A percentile compares a stretch with the other conserved stretches of the same genome.
phyloP scores from a whole-genome alignment of 148 eudicot species.

The Linanthus parryae region DNA sequence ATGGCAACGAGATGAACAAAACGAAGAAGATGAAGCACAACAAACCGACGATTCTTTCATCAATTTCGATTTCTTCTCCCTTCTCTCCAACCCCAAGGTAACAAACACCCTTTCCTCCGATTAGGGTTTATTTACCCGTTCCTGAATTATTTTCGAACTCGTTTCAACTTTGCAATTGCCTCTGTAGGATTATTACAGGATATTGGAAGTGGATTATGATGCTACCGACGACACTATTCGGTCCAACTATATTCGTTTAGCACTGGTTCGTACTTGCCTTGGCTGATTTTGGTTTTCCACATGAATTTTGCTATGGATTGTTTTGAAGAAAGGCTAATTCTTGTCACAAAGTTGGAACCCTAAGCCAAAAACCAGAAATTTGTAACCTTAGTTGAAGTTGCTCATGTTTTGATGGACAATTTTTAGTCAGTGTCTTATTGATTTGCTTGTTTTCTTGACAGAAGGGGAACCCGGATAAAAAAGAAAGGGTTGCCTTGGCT shows the following conservation, averaged over 20 bases:
- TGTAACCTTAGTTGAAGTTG: too few species aligned
- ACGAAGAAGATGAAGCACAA: conserved; percentile 14
- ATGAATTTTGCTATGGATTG: background rate
- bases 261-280: conserved; percentile 50
- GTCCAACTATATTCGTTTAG: conserved; percentile 81
- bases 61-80: conserved; percentile 55
- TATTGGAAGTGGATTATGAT: conserved; percentile 85
- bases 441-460: too few species aligned
- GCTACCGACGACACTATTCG: conserved; percentile 85
- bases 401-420: too few species aligned
- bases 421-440: too few species aligned
- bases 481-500: too few species aligned
- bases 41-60: conserved; percentile 32
- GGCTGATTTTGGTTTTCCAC: background rate
- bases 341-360: too few species aligned
- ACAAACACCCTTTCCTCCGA: background rate
- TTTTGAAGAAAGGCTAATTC: conserved; percentile 1
- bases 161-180: background rate
- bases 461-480: too few species aligned
- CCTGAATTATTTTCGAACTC: background rate
- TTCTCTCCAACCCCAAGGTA: conserved; percentile 69
- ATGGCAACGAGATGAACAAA: conserved; percentile 11
- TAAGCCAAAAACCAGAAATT: too few species aligned
- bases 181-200: conserved; percentile 73
- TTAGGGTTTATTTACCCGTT: conserved; percentile 4